These are phyloP conservation scores for Pleurotus pulmonarius DNA, from an alignment of 768 basidiomycete genomes.

Conservation along the genomic window DNA sequence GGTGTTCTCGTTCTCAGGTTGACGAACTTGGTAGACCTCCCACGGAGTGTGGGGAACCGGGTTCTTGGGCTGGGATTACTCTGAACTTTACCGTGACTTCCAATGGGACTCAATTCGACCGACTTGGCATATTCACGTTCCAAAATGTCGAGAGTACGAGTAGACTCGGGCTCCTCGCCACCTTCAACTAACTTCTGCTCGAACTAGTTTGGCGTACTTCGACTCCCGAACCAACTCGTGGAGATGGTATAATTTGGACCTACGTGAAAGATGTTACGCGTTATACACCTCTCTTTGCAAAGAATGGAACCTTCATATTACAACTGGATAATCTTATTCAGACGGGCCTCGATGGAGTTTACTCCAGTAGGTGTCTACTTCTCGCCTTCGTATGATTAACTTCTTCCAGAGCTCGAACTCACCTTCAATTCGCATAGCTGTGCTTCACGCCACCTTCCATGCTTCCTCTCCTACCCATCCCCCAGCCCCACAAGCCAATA, in stretches of 20 bases:
- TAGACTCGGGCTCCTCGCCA: background rate
- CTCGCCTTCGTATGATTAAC: background rate
- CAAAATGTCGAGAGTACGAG: conserved; percentile 72
- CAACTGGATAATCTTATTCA: conserved; percentile 70
- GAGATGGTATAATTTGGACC: conserved; percentile 76
- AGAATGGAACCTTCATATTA: conserved; percentile 65
- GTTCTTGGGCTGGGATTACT: conserved; percentile 73
- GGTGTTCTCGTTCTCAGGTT: background rate
- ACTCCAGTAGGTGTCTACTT: conserved; percentile 49
- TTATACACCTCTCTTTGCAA: conserved; percentile 66
- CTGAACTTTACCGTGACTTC: conserved; percentile 76
- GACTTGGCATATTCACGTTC: conserved; percentile 72
- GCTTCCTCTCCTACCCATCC: conserved; percentile 54
- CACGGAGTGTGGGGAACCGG: conserved; percentile 64
- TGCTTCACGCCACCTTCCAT: conserved; percentile 69
- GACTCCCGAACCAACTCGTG: conserved; percentile 67
- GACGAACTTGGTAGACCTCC: conserved; percentile 48
- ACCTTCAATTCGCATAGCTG: conserved; percentile 40
- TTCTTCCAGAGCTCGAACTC: background rate
- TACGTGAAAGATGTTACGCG: conserved; percentile 73
- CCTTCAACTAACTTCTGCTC: background rate
- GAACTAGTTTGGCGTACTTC: conserved; percentile 75
- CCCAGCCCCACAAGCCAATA: conserved; percentile 54
- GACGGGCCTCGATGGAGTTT: conserved; percentile 57
- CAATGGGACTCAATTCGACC: conserved; percentile 76